Evolutionary conservation across 2,329 filamentous ascomycete genomes (phyloP).

Genomic region (Septoria linicola): DNA sequence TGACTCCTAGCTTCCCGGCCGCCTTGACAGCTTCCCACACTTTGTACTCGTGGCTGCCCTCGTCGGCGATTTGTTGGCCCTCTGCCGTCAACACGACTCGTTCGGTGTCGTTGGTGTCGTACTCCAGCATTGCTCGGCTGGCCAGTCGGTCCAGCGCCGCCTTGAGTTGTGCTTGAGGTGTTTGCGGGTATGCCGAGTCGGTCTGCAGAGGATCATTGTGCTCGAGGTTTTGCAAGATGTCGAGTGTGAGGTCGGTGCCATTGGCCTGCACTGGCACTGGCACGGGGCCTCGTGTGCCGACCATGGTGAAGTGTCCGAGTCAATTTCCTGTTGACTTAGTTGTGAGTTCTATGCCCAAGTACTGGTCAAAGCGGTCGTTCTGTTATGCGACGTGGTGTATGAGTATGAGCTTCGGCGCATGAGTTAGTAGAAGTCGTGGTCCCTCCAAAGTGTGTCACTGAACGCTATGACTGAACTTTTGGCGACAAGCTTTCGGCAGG

Average conservation of each 20-base stretch:
- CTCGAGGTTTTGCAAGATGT: constrained; percentile 71
- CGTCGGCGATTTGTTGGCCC: constrained; percentile 68
- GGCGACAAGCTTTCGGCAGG: constrained; percentile 9
- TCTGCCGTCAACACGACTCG: constrained; percentile 74
- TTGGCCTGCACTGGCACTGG: constrained; percentile 42
- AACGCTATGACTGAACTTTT: constrained; percentile 13
- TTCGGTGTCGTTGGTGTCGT: constrained; percentile 79
- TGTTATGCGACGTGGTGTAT: too few species aligned
- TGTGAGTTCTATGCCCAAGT: neutral
- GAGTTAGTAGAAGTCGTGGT: neutral
- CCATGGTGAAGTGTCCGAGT: constrained; percentile 14
- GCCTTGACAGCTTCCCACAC: constrained; percentile 51
- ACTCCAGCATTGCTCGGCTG: constrained; percentile 82
- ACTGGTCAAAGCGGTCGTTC: too few species aligned
- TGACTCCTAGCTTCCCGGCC: constrained; percentile 46
- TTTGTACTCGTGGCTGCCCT: constrained; percentile 53
- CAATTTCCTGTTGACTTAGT: too few species aligned
- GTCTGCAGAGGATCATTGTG: constrained; percentile 38
- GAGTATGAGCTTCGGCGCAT: neutral
- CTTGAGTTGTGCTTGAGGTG: constrained; percentile 61
- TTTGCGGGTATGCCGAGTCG: constrained; percentile 35
- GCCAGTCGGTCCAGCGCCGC: constrained; percentile 81
- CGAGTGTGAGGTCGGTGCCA: constrained; percentile 63
- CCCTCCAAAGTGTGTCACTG: constrained; percentile 1
- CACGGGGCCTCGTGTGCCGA: constrained; percentile 45